Evolutionary conservation across 169 alveolate genomes (phyloP).

Genomic region (Eimeria acervulina): DNA sequence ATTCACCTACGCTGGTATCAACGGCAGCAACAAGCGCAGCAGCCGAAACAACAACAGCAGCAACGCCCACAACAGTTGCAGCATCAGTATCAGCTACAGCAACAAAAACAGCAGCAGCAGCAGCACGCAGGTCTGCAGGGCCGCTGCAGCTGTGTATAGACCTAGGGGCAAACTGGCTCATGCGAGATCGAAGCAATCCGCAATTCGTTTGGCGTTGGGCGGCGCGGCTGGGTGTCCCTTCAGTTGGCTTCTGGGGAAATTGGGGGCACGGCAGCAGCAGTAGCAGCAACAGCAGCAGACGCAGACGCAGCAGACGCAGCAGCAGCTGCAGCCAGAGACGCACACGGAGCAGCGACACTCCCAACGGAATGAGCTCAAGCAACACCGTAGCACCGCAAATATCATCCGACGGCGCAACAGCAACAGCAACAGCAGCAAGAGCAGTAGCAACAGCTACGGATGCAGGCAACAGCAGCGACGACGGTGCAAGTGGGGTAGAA

Average conservation of each 20-base stretch:
- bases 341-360: background rate
- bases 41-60: too few relatives aligned
- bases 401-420: too few relatives aligned
- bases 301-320: slow-evolving; percentile 7
- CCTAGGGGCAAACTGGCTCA: slow-evolving; percentile 82
- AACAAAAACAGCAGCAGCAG: background rate
- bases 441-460: slow-evolving; percentile 15
- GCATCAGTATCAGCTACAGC: background rate
- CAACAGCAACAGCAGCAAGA: background rate
- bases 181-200: slow-evolving; percentile 56
- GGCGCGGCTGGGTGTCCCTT: slow-evolving; percentile 32
- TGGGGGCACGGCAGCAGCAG: slow-evolving; percentile 52
- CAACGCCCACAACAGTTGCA: too few relatives aligned
- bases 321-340: background rate
- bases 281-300: background rate
- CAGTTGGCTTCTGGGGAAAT: slow-evolving; percentile 66
- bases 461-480: slow-evolving; percentile 29
- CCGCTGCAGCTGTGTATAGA: slow-evolving; percentile 14
- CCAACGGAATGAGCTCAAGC: too few relatives aligned
- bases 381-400: too few relatives aligned
- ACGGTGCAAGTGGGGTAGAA: slow-evolving; percentile 32
- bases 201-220: slow-evolving; percentile 82
- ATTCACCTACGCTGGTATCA: too few relatives aligned
- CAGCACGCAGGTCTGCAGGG: background rate
- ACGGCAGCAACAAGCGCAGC: background rate